These are phyloP conservation scores for Picea mariana DNA, from an alignment of 83 land plant genomes.

Conservation along the genomic window DNA sequence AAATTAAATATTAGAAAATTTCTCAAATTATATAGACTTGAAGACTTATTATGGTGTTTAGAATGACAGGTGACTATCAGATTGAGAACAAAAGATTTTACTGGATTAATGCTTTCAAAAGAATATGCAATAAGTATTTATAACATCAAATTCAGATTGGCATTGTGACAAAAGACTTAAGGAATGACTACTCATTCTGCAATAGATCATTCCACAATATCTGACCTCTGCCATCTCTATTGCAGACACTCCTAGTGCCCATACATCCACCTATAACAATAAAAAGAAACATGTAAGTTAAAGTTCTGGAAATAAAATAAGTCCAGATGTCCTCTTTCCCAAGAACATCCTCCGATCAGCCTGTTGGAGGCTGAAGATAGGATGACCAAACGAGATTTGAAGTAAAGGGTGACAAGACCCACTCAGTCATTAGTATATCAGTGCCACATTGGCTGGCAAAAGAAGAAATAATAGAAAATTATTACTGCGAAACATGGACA, in stretches of 20 bases:
- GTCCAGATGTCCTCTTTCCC: neutral
- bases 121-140: neutral
- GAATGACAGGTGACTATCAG: neutral
- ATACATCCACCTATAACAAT: constrained; percentile 89
- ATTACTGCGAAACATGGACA: neutral
- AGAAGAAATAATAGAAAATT: neutral
- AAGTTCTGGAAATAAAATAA: neutral
- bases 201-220: neutral
- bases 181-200: neutral
- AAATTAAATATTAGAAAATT: neutral
- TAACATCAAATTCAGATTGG: neutral
- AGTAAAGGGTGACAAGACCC: neutral
- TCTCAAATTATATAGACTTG: neutral
- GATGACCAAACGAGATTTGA: neutral
- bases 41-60: neutral
- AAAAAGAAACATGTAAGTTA: constrained; percentile 11
- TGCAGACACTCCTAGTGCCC: constrained; percentile 99
- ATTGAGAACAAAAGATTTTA: neutral
- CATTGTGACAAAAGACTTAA: neutral
- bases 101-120: neutral
- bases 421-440: neutral
- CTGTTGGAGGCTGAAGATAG: neutral
- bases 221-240: constrained; percentile 99
- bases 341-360: neutral
- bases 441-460: neutral